Base-by-base conservation (phyloP, 2,329 filamentous ascomycete genomes). In the Fusarium cyanostomum region DNA sequence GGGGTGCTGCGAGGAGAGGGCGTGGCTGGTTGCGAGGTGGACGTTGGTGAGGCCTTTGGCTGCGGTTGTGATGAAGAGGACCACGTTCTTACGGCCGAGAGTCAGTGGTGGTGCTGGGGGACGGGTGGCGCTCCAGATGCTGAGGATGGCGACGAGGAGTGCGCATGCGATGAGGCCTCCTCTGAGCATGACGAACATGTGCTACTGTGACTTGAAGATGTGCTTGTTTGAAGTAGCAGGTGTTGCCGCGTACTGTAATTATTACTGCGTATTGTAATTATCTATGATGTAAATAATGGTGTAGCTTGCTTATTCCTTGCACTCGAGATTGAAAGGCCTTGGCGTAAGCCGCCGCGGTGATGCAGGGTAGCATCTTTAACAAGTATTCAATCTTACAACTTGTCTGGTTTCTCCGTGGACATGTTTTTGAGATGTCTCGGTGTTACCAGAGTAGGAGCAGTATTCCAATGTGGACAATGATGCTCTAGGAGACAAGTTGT, bases 41-140 rank as follows among this genome's bases (percentile, higher is more conserved):
- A 77, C 74, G 54, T 78, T 78, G 33, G 69, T 70, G 30, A 75
- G 73, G 37, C 77, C 77, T 43, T 71, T 62, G n/a, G 72, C 71
- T 8, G 62, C 61, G 55, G 73, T 73, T 16, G 70, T 68, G 33
- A 78, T 41, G 53, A 78, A 73, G 9, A 79, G 71, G 12, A 76
- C 68, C 2, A 73, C 75, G 39, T 73, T 73, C 45, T 74, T 72
- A 12, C 30, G 39, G 12, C 15, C 54, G 18, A 18, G 11, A n/a
- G 9, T n/a, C 6, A 41, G 42, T 18, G 50, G 39, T 11, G 34
- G 10, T n/a, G 35, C 13, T 12, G 51, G 27, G 31, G 33, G 18
- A 21, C 34, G 27, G 13, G 10, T 39, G 11, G 41, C 18, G 30
- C 11, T 3, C 31, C 31, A 46, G 16, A 53, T 37, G 51, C 26